Base-by-base conservation (phyloP, 2,329 filamentous ascomycete species). In the Fulvia fulva region DNA sequence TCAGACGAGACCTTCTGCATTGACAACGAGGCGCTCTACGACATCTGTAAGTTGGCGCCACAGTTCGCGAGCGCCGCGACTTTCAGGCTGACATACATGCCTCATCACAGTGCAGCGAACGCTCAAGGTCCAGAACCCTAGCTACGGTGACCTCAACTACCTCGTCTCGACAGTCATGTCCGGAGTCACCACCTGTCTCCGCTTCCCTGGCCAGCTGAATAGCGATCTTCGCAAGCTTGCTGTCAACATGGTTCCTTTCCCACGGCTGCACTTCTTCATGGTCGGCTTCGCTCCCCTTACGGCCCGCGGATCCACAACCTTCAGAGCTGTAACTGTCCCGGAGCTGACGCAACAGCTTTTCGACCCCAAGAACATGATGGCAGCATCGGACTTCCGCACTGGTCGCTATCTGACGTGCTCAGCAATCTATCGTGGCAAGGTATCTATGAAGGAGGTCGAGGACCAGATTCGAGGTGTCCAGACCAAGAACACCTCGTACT, bases 311-410 rank as follows among this genome's bases (percentile, higher is more conserved):
- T 89, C 93, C 68, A 80, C 95, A 85, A 91, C 90, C 70, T 99
- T 97, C 93, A 94, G 94, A 76, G 93, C 94, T 68, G 89, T 97
- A 78, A 92, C 88, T 74, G 94, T 99, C 63, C 93, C 94, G 59
- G 94, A 99, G 85, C 86, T 99, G 78, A 97, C 94, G 73, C 94
- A 99, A 84, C 94, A 99, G 81, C 97, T 99, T 91, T 99, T 96
- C 84, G 94, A 99, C 84, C 93, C 94, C 74, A 99, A 97, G 91
- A 99, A 99, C 88, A 99, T 99, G 93, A 99, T 99, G 94, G 94
- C 94, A 81, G 94, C 94, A 67, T 95, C 92, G 65, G 94, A 99
- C 83, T 99, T 99, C 91, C 91, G 94, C 74, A 99, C 97, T 80
- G 94, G 94, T 78, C 94, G 94, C 74, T 99, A 99, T 85, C 87